These are phyloP conservation scores for Leavenworthia alabamica DNA, from an alignment of 345 rosid genomes.

Conservation along the genomic window DNA sequence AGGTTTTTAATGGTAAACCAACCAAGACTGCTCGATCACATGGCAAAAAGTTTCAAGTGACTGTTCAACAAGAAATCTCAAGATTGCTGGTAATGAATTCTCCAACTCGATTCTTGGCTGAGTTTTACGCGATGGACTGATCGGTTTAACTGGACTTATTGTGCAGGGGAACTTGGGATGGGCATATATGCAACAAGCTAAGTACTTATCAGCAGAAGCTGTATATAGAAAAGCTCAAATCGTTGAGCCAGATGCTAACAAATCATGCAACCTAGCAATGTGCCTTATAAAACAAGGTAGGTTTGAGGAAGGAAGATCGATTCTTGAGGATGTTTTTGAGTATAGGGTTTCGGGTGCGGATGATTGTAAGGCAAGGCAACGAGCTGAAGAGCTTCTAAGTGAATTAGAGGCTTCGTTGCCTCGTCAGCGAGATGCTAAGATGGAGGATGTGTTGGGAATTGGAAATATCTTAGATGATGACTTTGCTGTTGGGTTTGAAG, in stretches of 20 bases:
- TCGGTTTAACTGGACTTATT: neutral
- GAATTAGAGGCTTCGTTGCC: conserved; percentile 39
- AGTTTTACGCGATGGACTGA: neutral
- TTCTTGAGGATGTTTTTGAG: conserved; percentile 40
- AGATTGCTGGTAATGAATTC: conserved; percentile 54
- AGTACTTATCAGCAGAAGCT: conserved; percentile 74
- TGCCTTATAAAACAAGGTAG: conserved; percentile 69
- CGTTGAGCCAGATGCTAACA: conserved; percentile 82
- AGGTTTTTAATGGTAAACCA: conserved; percentile 72
- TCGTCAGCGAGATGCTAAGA: conserved; percentile 12
- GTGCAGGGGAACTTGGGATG: conserved; percentile 92
- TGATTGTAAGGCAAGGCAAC: conserved; percentile 43
- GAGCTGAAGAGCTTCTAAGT: conserved; percentile 48
- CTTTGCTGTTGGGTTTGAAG: conserved; percentile 53
- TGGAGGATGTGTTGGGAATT: conserved; percentile 33
- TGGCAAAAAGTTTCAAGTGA: conserved; percentile 90
- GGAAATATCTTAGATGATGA: conserved; percentile 45
- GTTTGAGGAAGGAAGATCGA: conserved; percentile 42
- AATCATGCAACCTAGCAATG: conserved; percentile 70
- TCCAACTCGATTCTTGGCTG: neutral
- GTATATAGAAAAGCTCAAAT: conserved; percentile 80
- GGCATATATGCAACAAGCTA: conserved; percentile 92
- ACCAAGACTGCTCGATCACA: conserved; percentile 95
- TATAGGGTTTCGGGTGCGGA: conserved; percentile 50
- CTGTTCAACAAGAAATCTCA: conserved; percentile 80